Evolutionary conservation across 1,284 basidiomycete species (phyloP).

Genomic region (Volvariella volvacea): DNA sequence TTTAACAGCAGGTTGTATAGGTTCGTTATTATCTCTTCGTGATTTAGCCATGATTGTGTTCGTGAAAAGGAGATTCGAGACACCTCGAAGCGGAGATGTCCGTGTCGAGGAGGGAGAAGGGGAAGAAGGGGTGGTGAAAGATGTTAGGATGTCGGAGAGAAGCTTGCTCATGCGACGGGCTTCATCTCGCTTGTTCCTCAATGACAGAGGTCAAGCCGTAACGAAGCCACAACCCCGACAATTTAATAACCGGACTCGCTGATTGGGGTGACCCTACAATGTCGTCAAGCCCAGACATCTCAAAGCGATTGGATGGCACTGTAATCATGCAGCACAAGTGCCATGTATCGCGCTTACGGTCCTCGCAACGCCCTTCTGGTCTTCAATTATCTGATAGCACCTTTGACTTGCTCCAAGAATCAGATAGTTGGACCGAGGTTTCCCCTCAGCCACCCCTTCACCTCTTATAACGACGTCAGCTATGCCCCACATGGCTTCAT

Average conservation of each 20-base stretch:
- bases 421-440: no score
- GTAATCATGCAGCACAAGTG: no score
- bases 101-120: background rate
- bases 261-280: slow-evolving; percentile 15
- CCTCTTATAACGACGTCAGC: no score
- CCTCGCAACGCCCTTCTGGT: no score
- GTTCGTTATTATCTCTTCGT: slow-evolving; percentile 36
- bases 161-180: background rate
- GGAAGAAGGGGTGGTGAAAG: background rate
- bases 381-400: no score
- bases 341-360: no score
- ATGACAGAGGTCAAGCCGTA: slow-evolving; percentile 7
- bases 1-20: slow-evolving; percentile 18
- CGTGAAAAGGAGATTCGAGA: slow-evolving; percentile 4
- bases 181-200: slow-evolving; percentile 1
- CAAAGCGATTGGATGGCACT: no score
- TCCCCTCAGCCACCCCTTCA: no score
- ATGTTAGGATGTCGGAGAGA: no score
- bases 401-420: no score
- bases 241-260: background rate
- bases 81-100: background rate
- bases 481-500: no score
- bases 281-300: no score
- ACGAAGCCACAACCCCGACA: background rate
- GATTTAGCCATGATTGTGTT: slow-evolving; percentile 29